A percentile compares a stretch with the other conserved stretches of the same genome.
phyloP scores from a whole-genome alignment of 768 basidiomycete genomes.

The Pulveroboletus sp. region DNA sequence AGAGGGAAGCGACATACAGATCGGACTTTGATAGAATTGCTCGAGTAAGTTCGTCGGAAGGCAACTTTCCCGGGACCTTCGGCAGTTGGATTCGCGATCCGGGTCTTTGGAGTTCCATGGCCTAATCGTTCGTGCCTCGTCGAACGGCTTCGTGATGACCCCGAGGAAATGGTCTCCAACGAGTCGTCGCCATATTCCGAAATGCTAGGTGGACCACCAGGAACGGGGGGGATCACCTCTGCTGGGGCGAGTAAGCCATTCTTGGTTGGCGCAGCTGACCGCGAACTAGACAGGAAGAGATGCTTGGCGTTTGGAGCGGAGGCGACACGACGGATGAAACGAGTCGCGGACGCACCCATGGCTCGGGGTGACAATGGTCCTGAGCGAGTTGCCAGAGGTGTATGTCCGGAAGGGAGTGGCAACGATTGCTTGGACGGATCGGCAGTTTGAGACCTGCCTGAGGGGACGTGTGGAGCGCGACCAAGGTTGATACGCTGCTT shows the following conservation, averaged over 20 bases:
- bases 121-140: constrained; percentile 36
- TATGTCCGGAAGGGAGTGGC: constrained; percentile 20
- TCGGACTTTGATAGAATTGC: constrained; percentile 93
- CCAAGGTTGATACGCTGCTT: constrained; percentile 44
- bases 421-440: constrained; percentile 41
- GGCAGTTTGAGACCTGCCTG: constrained; percentile 26
- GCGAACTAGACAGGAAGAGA: constrained; percentile 63
- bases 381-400: constrained; percentile 34
- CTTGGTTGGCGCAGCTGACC: constrained; percentile 58
- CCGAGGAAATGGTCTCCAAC: constrained; percentile 73
- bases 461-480: constrained; percentile 39
- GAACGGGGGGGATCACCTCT: constrained; percentile 53
- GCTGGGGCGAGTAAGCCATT: constrained; percentile 77
- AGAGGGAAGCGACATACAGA: constrained; percentile 48
- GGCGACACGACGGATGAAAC: constrained; percentile 92
- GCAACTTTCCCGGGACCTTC: constrained; percentile 60
- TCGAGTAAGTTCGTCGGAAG: constrained; percentile 93
- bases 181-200: constrained; percentile 64
- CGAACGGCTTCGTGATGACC: constrained; percentile 58
- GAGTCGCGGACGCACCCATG: constrained; percentile 70
- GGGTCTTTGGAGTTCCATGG: constrained; percentile 34
- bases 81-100: constrained; percentile 40
- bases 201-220: constrained; percentile 42
- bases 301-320: constrained; percentile 96
- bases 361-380: constrained; percentile 62